Evolutionary conservation across 495 filamentous ascomycete genomes (phyloP), one percentile per base, ranked within the genome.

Genomic region (Penicillium coprophilum): DNA sequence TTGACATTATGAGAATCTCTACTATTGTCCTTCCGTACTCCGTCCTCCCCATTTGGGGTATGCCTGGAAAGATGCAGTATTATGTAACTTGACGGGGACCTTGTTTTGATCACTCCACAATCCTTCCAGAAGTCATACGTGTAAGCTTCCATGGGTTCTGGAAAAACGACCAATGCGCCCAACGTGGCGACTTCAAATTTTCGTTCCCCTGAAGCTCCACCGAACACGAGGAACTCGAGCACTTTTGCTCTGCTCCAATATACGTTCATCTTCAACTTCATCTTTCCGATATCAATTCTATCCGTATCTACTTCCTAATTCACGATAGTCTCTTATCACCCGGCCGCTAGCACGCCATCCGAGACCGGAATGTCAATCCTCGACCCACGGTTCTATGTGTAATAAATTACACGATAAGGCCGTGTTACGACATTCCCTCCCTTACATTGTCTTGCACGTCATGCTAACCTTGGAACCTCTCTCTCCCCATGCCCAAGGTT

Each of bases 331-430:
- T 39, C 52, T 60, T 60, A 66, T 66, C 57, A 39, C 24, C 12
- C 34, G 51, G 50, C 55, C 58, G 55, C 62, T 64, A 64, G 43
- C 62, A 64, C 62, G 59, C 59, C 59, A 59, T 56, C 63, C 63
- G 61, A 56, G 55, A 61, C 59, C 60, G 63, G 63, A 65, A 65
- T 63, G 63, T 54, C 47, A 64, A 64, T 61, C 56, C 6, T 48
- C 19, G 62, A 62, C 62, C 63, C 63, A 66, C 57, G 63, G 63
- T 63, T 63, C 60, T 30, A 36, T 38, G 39, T 48, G 50, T 59
- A 15, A 17, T 38, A 34, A 24, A 30, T 19, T 58, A 51, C 46
- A 17, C 28, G 47, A 50, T 24, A 39, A 38, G 32, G 31, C 10
- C 15, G 56, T 59, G 56, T 55, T 41, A 62, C 51, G 34, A 40